phyloP scores from a whole-genome alignment of 441 rosid species.

The Eruca vesicaria region DNA sequence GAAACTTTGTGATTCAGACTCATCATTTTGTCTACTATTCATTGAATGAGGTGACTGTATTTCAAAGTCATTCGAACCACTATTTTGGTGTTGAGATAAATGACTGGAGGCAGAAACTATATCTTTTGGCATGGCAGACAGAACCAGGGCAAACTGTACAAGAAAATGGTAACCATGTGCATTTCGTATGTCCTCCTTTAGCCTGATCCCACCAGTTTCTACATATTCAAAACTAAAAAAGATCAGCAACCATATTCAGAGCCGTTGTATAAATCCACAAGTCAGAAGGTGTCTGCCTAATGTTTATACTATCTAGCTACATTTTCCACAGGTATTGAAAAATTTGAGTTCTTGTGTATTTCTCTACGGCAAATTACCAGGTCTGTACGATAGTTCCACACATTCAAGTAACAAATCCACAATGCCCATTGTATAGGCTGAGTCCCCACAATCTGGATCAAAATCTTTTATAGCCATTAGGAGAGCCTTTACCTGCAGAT shows the following conservation, averaged over 20 bases:
- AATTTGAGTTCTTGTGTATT: not conserved
- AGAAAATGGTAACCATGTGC: conserved; percentile 99
- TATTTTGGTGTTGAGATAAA: conserved; percentile 20
- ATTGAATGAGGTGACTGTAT: conserved; percentile 19
- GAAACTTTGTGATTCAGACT: conserved; percentile 42
- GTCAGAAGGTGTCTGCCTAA: not conserved
- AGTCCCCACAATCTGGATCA: conserved; percentile 81
- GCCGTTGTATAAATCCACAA: not conserved
- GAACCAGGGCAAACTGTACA: conserved; percentile 84
- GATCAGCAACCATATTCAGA: conserved; percentile 34
- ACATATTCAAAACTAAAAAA: conserved; percentile 41
- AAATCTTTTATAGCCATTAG: conserved; percentile 91
- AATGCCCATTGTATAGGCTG: conserved; percentile 90
- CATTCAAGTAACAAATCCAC: conserved; percentile 98
- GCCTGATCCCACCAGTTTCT: conserved; percentile 86
- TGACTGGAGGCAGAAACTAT: conserved; percentile 36
- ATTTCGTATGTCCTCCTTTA: conserved; percentile 93
- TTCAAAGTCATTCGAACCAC: conserved; percentile 36
- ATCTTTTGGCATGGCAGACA: conserved; percentile 62
- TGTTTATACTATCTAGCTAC: conserved; percentile 1
- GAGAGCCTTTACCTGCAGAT: conserved; percentile 84
- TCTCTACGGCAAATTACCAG: conserved; percentile 52
- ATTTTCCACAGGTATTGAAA: conserved; percentile 16
- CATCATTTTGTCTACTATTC: conserved; percentile 38
- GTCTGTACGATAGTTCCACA: conserved; percentile 86